Percentiles rank a stretch among this genome's conserved stretches.
Conservation (phyloP, 192 early-diverging fungal species). For the Phlyctochytrium planicorne region DNA sequence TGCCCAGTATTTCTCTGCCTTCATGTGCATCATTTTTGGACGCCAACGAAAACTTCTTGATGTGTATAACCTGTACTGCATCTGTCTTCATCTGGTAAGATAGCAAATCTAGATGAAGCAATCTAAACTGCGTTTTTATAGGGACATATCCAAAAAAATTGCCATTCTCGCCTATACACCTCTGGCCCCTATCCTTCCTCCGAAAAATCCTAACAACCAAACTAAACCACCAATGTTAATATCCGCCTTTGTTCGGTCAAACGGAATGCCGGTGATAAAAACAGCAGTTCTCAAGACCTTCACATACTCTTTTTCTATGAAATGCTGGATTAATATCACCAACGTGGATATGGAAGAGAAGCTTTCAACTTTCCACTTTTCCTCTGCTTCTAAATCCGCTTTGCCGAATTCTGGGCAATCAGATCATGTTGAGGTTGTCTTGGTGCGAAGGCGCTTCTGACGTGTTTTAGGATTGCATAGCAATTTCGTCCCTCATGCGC, state of each 20-base stretch:
- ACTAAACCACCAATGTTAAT: constrained; percentile 45
- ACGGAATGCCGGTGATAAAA: constrained; percentile 65
- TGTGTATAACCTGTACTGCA: constrained; percentile 65
- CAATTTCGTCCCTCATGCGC: constrained; percentile 44
- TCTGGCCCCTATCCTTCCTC: constrained; percentile 62
- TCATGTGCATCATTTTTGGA: constrained; percentile 59
- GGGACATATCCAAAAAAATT: constrained; percentile 61
- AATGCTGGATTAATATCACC: constrained; percentile 64
- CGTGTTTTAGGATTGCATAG: constrained; percentile 53
- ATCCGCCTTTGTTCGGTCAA: constrained; percentile 53
- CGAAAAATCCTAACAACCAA: constrained; percentile 30
- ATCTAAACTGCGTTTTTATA: constrained; percentile 18
- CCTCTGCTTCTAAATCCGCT: neutral
- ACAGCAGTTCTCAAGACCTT: constrained; percentile 63
- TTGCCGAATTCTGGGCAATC: neutral
- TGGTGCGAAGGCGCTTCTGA: constrained; percentile 52
- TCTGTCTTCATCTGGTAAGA: constrained; percentile 66
- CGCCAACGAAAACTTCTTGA: constrained; percentile 56
- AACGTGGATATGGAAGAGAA: constrained; percentile 35
- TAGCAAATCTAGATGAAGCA: neutral
- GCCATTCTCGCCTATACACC: constrained; percentile 56
- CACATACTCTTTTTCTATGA: constrained; percentile 65
- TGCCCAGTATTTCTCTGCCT: constrained; percentile 67
- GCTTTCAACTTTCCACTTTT: constrained; percentile 16
- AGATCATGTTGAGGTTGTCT: constrained; percentile 56